phyloP scores from a whole-genome alignment of 495 filamentous ascomycete genomes.

The Hypoxylon trugodes region DNA sequence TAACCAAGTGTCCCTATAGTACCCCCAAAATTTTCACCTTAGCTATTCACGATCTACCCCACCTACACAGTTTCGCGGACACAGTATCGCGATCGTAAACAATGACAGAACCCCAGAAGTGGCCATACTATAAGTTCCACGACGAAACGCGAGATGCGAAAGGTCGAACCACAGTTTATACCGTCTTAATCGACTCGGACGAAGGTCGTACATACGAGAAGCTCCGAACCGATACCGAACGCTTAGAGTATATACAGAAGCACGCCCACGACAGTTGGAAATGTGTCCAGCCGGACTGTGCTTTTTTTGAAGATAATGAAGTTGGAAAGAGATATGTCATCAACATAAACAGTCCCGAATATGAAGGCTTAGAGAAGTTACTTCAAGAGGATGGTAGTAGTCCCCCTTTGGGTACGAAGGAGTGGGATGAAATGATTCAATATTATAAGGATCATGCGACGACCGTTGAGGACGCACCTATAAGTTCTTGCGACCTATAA shows the following conservation, averaged over 20 bases:
- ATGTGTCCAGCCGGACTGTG: neutral
- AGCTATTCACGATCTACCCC: neutral
- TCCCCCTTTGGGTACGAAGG: neutral
- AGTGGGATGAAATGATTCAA: slow-evolving; percentile 5
- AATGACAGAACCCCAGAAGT: neutral
- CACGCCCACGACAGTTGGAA: slow-evolving; percentile 13
- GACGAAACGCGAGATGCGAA: neutral
- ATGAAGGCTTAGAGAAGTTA: neutral
- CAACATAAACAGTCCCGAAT: neutral
- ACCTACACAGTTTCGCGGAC: neutral
- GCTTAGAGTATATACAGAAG: slow-evolving; percentile 4
- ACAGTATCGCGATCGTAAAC: neutral
- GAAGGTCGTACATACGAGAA: slow-evolving; percentile 12
- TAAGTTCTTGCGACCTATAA: slow-evolving; percentile 7
- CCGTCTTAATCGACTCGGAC: slow-evolving; percentile 4
- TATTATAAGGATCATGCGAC: slow-evolving; percentile 8
- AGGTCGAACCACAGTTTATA: neutral
- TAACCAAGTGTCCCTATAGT: neutral
- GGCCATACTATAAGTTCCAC: slow-evolving; percentile 6
- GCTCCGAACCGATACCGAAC: neutral
- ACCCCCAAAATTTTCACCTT: neutral
- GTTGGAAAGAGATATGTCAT: slow-evolving; percentile 3
- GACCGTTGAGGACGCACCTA: neutral
- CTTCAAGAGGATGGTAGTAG: slow-evolving; percentile 1
- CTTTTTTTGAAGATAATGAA: neutral